Conservation (phyloP, 768 basidiomycete species). For the Boletus rex-veris region DNA sequence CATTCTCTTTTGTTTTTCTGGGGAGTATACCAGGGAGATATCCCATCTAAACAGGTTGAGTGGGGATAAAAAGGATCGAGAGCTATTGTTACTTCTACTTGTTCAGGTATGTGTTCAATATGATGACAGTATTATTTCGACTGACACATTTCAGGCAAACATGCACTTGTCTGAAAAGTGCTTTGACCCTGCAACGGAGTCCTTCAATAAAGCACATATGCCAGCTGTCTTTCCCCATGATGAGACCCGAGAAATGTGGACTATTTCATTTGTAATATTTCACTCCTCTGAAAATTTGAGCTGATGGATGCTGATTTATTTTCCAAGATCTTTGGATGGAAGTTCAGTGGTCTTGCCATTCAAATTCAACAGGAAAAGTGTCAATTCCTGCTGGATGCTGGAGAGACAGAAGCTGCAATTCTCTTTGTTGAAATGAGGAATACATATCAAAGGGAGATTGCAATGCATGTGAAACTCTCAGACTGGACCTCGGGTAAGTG, state of each 20-base stretch:
- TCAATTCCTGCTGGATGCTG: slow-evolving; percentile 2
- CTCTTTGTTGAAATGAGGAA: slow-evolving; percentile 8
- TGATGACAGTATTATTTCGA: background rate
- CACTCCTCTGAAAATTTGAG: background rate
- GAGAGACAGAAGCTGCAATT: background rate
- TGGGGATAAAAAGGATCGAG: background rate
- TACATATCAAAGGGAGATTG: slow-evolving; percentile 10
- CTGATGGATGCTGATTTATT: background rate
- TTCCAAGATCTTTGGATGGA: slow-evolving; percentile 20
- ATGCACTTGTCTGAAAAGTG: slow-evolving; percentile 4
- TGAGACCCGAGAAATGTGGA: slow-evolving; percentile 13
- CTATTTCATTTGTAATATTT: slow-evolving; percentile 9
- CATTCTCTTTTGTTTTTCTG: slow-evolving; percentile 12
- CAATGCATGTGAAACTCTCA: slow-evolving; percentile 11
- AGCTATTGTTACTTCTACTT: slow-evolving; percentile 6
- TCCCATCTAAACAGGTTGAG: background rate
- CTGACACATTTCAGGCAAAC: slow-evolving; percentile 7
- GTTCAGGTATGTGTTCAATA: slow-evolving; percentile 8
- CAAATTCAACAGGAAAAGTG: slow-evolving; percentile 16
- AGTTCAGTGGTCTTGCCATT: slow-evolving; percentile 16
- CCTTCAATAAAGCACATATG: slow-evolving; percentile 5
- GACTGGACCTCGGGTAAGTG: slow-evolving; percentile 13
- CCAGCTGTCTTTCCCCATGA: slow-evolving; percentile 13
- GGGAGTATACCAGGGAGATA: slow-evolving; percentile 2
- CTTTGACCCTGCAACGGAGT: slow-evolving; percentile 8